A percentile compares a stretch with the other conserved stretches of the same genome.
phyloP scores from a whole-genome alignment of 331 rosid species.

The Stylosanthes scabra region DNA sequence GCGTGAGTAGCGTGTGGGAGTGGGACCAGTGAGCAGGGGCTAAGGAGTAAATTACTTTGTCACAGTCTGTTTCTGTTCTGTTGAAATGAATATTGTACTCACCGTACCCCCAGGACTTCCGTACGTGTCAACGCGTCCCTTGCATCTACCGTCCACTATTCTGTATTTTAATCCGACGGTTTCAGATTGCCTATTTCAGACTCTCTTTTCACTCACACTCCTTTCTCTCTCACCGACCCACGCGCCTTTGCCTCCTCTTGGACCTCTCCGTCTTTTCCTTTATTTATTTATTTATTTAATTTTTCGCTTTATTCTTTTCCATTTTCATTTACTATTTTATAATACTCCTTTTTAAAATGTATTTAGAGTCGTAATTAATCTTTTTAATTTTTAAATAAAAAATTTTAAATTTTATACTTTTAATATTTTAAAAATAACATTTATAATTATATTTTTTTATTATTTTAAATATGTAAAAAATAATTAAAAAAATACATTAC shows the following conservation, averaged over 20 bases:
- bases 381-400: not conserved
- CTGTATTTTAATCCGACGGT: not conserved
- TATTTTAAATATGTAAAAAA: too few relatives aligned
- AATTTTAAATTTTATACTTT: too few relatives aligned
- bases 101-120: conserved; percentile 37
- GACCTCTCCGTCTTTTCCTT: not conserved
- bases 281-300: too few relatives aligned
- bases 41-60: too few relatives aligned
- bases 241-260: conserved; percentile 13
- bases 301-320: not conserved
- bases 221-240: not conserved
- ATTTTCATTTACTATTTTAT: too few relatives aligned
- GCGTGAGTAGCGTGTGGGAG: too few relatives aligned
- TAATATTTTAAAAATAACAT: too few relatives aligned
- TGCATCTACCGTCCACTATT: not conserved
- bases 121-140: conserved; percentile 38
- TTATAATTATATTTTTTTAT: too few relatives aligned
- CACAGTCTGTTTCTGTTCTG: too few relatives aligned
- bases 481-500: too few relatives aligned
- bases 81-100: not conserved
- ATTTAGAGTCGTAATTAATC: not conserved
- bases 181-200: not conserved
- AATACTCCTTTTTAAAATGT: too few relatives aligned
- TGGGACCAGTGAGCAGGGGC: too few relatives aligned
- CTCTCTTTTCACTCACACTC: not conserved